These are phyloP conservation scores for Salix koriyanagi DNA, from an alignment of 345 rosid species.

Conservation along the genomic window DNA sequence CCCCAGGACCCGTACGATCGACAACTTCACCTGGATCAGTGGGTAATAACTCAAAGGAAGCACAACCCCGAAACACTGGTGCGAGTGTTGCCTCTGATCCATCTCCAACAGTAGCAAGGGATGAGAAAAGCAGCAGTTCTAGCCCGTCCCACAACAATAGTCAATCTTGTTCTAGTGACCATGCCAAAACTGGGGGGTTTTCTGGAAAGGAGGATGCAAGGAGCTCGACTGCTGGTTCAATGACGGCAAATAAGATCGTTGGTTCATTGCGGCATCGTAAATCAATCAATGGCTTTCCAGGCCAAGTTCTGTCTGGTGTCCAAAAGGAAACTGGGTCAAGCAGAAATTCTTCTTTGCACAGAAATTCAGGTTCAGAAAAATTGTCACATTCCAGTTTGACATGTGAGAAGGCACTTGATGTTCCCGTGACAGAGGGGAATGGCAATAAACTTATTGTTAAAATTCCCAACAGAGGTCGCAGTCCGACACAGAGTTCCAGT, in stretches of 20 bases:
- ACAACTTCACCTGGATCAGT: constrained; percentile 44
- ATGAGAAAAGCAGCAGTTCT: constrained; percentile 77
- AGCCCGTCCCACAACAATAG: constrained; percentile 80
- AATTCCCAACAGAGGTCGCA: constrained; percentile 64
- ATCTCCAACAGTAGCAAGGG: constrained; percentile 42
- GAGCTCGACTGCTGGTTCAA: constrained; percentile 57
- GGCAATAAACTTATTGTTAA: constrained; percentile 68
- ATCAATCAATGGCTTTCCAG: constrained; percentile 50
- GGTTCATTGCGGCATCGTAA: constrained; percentile 54
- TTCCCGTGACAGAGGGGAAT: constrained; percentile 47
- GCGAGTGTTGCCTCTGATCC: constrained; percentile 37
- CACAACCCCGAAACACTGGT: constrained; percentile 36
- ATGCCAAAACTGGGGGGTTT: constrained; percentile 48
- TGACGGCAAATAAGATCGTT: constrained; percentile 35
- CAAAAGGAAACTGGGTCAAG: constrained; percentile 49
- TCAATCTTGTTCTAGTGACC: constrained; percentile 68
- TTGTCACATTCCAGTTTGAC: constrained; percentile 40
- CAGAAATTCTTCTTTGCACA: constrained; percentile 47
- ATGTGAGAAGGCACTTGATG: constrained; percentile 52
- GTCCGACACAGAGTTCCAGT: constrained; percentile 63
- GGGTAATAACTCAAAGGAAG: constrained; percentile 47
- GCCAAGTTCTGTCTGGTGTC: constrained; percentile 28
- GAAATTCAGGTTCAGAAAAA: constrained; percentile 53
- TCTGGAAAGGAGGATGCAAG: constrained; percentile 61
- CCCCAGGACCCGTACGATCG: constrained; percentile 55